Evolutionary conservation across 2,329 filamentous ascomycete genomes (phyloP), one percentile per base, ranked within the genome.

Genomic region (Botryotinia narcissicola): DNA sequence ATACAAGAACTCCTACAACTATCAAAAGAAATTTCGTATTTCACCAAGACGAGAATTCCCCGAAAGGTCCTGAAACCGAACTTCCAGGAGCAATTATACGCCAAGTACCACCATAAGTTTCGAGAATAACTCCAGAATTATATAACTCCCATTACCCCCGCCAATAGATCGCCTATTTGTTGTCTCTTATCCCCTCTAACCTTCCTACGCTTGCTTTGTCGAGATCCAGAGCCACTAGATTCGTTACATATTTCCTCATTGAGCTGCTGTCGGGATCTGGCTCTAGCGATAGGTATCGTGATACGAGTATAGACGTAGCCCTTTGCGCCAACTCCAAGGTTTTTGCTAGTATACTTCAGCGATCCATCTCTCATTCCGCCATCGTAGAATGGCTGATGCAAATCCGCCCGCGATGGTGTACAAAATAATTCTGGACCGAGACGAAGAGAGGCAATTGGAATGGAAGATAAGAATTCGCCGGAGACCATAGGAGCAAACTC

Each of bases 401-500:
- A 40, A 7, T 35, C 35, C 37, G n/a, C 61, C 5, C 60, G 60
- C 4, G 61, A 35, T 20, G 18, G 46, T 10, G 37, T 20, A 54
- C 42, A 8, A 2, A 20, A 22, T 20, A 70, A 42, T 4, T 70
- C 44, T 20, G 74, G 73, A 16, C 79, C 79, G n/a, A 81, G 75
- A 40, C 79, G 76, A n/a, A 81, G 46, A 37, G 76, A 80, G 9
- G 75, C 79, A 57, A 81, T 69, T 0, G 80, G 79, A 14, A 80
- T 42, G 32, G 79, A 76, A 61, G 73, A 76, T 46, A 78, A 61
- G 14, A 79, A 42, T 44, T 78, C 77, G 14, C 78, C 73, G 1
- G 70, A 75, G 5, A 78, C 76, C 8, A 78, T 35, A 7, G 64
- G 64, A 25, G 73, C 73, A 40, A 75, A 75, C 37, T 78, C 73